Base-by-base conservation (phyloP, 495 filamentous ascomycete genomes). In the Penicillium waksmanii region DNA sequence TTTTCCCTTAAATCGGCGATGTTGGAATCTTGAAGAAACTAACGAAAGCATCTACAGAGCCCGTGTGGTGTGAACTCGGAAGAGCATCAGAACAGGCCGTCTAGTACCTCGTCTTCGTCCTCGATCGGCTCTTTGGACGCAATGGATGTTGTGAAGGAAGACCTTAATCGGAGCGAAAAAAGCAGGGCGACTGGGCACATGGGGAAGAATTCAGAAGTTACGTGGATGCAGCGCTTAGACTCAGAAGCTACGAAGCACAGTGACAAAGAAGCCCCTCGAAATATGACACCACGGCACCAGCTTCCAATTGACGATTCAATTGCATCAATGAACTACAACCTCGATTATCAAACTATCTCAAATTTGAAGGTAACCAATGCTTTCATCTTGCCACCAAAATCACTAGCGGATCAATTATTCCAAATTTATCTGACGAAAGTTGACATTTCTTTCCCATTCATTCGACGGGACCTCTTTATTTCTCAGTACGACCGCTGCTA, bases 141-240 rank as follows among this genome's bases (percentile, higher is more conserved):
- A n/a, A 53, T 82, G 10, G 84, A 86, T 58, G 67, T 70, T 7
- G 71, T 85, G 12, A 72, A 81, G 21, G 79, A 86, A 58, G 85
- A 87, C 52, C 66, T 77, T 7, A 83, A 82, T 57, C 72, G 66
- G 17, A 76, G 64, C 35, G 73, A 77, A 51, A 61, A 64, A 44
- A 64, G 69, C 23, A 59, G 74, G 7, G 71, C 75, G 1, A 84
- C 78, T 17, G 85, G 85, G 0, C 85, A 77, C 60, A 68, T 85
- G 55, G 85, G 85, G 12, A 85, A 83, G 56, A 82, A 76, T 47
- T 87, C 84, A 2, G 82, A 84, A 42, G 66, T 86, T 15, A 72
- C 72, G 27, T 87, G 85, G 84, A 74, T 85, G 44, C 78, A 80
- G 58, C 62, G 64, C 17, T 50, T 70, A 0, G 50, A 68, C 38